phyloP scores from a whole-genome alignment of 768 basidiomycete species.

The Suillus discolor region DNA sequence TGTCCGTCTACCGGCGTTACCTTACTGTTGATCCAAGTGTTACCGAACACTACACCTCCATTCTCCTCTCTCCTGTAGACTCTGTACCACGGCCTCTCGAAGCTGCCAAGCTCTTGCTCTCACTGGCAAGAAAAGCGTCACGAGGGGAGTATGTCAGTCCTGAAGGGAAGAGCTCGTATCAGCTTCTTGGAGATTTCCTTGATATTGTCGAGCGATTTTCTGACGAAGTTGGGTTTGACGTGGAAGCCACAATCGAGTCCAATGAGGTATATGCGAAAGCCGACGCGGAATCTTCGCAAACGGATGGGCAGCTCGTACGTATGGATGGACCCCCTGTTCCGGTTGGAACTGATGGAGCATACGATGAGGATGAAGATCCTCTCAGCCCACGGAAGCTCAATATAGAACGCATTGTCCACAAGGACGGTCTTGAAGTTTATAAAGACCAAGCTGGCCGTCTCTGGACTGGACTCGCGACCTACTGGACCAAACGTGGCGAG shows the following conservation, averaged over 20 bases:
- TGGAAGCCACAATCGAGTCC: constrained; percentile 68
- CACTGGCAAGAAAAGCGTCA: constrained; percentile 81
- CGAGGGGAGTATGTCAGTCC: constrained; percentile 83
- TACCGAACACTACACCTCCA: constrained; percentile 74
- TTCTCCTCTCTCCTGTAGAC: constrained; percentile 62
- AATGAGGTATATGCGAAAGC: constrained; percentile 51
- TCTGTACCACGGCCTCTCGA: constrained; percentile 81
- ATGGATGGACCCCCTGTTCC: constrained; percentile 67
- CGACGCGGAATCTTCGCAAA: constrained; percentile 44
- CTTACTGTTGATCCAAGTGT: constrained; percentile 78
- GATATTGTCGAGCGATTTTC: constrained; percentile 88
- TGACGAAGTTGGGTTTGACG: constrained; percentile 90
- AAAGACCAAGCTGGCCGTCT: constrained; percentile 96
- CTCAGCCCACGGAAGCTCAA: constrained; percentile 70
- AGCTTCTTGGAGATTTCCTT: constrained; percentile 89
- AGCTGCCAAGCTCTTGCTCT: constrained; percentile 88
- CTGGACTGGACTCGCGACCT: constrained; percentile 96
- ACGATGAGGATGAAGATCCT: constrained; percentile 87
- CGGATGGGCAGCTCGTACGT: constrained; percentile 59
- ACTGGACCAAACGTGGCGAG: constrained; percentile 97
- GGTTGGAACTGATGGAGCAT: constrained; percentile 53
- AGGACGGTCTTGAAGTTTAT: constrained; percentile 87
- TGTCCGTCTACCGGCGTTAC: constrained; percentile 86
- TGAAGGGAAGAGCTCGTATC: constrained; percentile 95
- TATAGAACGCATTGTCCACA: constrained; percentile 81